Evolutionary conservation across 2,329 filamentous ascomycete species (phyloP).

Genomic region (Talaromyces funiculosus): DNA sequence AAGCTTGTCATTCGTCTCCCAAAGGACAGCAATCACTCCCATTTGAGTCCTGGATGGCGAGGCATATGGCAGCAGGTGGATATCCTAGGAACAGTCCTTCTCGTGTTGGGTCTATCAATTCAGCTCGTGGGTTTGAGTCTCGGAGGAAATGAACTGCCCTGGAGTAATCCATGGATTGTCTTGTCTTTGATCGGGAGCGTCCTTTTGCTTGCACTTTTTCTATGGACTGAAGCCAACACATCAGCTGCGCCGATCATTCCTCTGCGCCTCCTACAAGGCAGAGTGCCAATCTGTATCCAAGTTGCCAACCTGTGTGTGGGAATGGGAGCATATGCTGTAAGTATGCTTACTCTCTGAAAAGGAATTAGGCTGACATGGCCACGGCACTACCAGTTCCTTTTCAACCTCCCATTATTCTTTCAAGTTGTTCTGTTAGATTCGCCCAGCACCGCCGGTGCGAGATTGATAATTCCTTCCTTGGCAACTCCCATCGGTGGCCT

Average conservation of each 20-base stretch:
- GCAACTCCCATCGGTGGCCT: constrained; percentile 43
- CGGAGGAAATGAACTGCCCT: constrained; percentile 43
- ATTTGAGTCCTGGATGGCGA: constrained; percentile 12
- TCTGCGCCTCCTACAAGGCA: constrained; percentile 49
- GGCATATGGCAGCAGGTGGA: constrained; percentile 54
- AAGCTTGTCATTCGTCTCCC: constrained; percentile 50
- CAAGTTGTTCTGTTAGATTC: constrained; percentile 39
- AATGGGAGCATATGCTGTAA: constrained; percentile 57
- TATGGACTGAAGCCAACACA: constrained; percentile 38
- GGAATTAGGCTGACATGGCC: not conserved
- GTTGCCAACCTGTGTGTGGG: constrained; percentile 57
- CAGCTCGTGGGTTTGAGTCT: constrained; percentile 46
- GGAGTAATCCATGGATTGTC: constrained; percentile 39
- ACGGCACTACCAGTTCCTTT: constrained; percentile 34
- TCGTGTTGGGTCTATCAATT: constrained; percentile 54
- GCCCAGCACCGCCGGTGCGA: constrained; percentile 40
- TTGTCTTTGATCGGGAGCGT: constrained; percentile 34
- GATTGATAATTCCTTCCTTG: constrained; percentile 42
- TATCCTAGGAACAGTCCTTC: constrained; percentile 51
- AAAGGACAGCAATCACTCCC: constrained; percentile 15
- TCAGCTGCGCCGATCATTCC: constrained; percentile 43
- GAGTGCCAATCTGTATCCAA: constrained; percentile 51
- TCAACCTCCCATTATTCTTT: constrained; percentile 44
- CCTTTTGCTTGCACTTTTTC: constrained; percentile 33
- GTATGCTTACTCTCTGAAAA: not conserved